phyloP scores from a whole-genome alignment of 2,329 filamentous ascomycete species.

The Purpureocillium takamizusanense region DNA sequence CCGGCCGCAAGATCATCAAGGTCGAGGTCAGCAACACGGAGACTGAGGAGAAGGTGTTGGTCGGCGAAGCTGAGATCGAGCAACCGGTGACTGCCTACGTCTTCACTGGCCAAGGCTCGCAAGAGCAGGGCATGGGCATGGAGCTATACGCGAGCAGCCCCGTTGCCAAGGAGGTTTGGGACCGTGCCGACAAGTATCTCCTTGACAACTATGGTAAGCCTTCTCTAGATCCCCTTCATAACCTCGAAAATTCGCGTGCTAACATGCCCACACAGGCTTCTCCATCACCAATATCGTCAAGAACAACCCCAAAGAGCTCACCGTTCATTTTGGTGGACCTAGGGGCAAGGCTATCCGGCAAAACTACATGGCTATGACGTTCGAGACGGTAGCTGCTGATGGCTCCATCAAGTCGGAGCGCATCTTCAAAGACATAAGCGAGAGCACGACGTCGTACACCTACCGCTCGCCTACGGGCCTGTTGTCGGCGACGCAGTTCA shows the following conservation, averaged over 20 bases:
- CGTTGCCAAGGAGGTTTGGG: constrained; percentile 96
- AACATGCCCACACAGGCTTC: constrained; percentile 49
- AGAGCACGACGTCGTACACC: constrained; percentile 90
- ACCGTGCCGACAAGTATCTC: constrained; percentile 93
- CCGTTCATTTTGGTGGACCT: constrained; percentile 94
- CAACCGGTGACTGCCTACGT: constrained; percentile 95
- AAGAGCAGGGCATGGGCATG: constrained; percentile 99
- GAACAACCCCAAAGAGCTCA: constrained; percentile 98
- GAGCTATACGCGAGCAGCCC: constrained; percentile 89
- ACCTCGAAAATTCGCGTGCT: neutral
- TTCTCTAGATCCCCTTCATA: neutral
- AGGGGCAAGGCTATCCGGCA: constrained; percentile 94
- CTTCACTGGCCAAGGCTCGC: constrained; percentile 95
- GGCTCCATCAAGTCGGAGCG: constrained; percentile 95
- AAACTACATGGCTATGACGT: constrained; percentile 99
- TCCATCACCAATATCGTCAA: constrained; percentile 98
- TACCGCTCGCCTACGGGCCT: constrained; percentile 92
- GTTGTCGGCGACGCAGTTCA: constrained; percentile 96
- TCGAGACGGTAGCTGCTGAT: constrained; percentile 91
- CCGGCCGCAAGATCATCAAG: constrained; percentile 98
- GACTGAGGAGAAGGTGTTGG: constrained; percentile 89
- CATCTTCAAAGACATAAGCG: constrained; percentile 97
- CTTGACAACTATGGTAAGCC: constrained; percentile 91
- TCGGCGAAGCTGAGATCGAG: constrained; percentile 94
- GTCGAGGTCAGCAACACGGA: constrained; percentile 94